phyloP scores from a whole-genome alignment of 192 early-diverging fungal species.

The Helicostylum pulchrum region DNA sequence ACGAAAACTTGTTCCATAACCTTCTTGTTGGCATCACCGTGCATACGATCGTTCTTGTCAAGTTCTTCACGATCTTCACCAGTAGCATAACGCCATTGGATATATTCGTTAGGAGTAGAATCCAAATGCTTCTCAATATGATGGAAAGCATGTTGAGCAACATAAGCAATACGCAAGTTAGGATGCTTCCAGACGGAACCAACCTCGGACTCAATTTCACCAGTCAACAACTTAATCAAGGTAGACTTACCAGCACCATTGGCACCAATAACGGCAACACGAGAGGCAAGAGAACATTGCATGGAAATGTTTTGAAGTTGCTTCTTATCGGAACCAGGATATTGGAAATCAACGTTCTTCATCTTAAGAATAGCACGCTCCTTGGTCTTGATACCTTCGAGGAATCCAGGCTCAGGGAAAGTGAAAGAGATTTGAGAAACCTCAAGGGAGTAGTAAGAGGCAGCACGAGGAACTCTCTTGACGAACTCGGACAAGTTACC shows the following conservation, averaged over 20 bases:
- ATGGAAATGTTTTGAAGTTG: slow-evolving; percentile 62
- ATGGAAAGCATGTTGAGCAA: slow-evolving; percentile 87
- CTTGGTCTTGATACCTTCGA: slow-evolving; percentile 72
- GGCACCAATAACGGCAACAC: slow-evolving; percentile 77
- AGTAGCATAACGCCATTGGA: slow-evolving; percentile 77
- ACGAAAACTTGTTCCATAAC: slow-evolving; percentile 47
- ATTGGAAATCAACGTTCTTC: slow-evolving; percentile 67
- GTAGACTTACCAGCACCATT: slow-evolving; percentile 77
- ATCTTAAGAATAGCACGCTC: slow-evolving; percentile 79
- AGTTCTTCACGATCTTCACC: slow-evolving; percentile 77
- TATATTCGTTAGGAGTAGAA: slow-evolving; percentile 70
- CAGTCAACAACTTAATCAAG: slow-evolving; percentile 72
- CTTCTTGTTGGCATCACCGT: slow-evolving; percentile 66
- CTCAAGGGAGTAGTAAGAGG: slow-evolving; percentile 73
- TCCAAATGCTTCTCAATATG: slow-evolving; percentile 81
- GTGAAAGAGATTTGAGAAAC: slow-evolving; percentile 60
- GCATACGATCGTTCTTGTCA: slow-evolving; percentile 67
- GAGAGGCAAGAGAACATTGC: slow-evolving; percentile 65
- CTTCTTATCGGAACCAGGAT: slow-evolving; percentile 59
- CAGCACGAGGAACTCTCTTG: slow-evolving; percentile 70
- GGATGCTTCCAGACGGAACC: slow-evolving; percentile 59
- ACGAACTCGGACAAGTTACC: slow-evolving; percentile 82
- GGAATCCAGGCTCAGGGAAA: slow-evolving; percentile 74
- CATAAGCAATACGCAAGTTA: slow-evolving; percentile 73
- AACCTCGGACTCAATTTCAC: slow-evolving; percentile 60